Percentiles rank a stretch among this genome's conserved stretches.
Conservation (phyloP, 176 grass and related monocot species). For the Lolium rigidum region DNA sequence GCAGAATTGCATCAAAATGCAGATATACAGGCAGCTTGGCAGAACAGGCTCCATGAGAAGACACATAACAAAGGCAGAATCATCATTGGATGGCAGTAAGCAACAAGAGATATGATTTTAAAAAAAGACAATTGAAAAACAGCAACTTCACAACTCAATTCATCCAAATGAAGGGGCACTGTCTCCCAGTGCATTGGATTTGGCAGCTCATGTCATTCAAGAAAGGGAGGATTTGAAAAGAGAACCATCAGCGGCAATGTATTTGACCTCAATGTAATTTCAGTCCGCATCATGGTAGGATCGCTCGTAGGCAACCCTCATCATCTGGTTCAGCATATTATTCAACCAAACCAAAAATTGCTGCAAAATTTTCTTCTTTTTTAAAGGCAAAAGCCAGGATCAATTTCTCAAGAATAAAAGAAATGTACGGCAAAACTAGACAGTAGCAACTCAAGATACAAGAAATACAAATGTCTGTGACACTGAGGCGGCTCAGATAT, state of each 20-base stretch:
- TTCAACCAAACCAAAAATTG: background rate
- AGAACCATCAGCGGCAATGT: slow-evolving; percentile 53
- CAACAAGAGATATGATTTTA: background rate
- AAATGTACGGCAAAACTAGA: background rate
- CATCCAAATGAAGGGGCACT: no score
- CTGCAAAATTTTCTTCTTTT: background rate
- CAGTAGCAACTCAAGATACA: no score
- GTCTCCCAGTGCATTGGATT: no score
- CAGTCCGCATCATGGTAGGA: slow-evolving; percentile 61
- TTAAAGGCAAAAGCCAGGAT: no score
- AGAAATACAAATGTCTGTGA: no score
- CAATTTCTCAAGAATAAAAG: background rate
- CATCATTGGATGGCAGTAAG: background rate
- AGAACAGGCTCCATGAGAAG: no score
- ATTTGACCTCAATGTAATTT: slow-evolving; percentile 56
- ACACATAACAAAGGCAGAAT: slow-evolving; percentile 43
- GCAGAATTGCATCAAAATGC: no score
- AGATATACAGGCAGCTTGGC: no score
- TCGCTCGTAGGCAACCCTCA: slow-evolving; percentile 35
- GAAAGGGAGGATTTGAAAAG: background rate
- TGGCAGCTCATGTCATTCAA: background rate
- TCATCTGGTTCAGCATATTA: slow-evolving; percentile 36
- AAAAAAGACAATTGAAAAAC: background rate
- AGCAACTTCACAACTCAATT: background rate
- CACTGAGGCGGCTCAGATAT: slow-evolving; percentile 40